phyloP scores from a whole-genome alignment of 129 eudicot genomes.

The Centella asiatica region DNA sequence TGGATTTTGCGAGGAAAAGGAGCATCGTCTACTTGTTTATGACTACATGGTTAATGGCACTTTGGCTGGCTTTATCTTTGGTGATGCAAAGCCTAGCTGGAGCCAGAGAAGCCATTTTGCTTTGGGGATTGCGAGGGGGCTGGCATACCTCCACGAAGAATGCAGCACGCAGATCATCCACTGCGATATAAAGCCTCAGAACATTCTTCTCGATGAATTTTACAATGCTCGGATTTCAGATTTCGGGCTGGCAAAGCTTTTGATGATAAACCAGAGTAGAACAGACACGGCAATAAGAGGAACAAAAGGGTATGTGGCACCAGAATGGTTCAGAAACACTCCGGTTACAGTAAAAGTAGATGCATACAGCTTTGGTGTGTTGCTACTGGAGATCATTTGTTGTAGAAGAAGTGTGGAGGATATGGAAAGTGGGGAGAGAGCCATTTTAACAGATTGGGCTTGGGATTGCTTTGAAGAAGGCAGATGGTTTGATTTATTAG shows the following conservation, averaged over 20 bases:
- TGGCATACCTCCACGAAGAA: constrained; percentile 48
- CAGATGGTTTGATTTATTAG: neutral
- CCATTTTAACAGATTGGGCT: neutral
- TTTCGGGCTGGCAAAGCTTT: constrained; percentile 54
- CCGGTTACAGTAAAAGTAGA: constrained; percentile 41
- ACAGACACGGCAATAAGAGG: constrained; percentile 41
- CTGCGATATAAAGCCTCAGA: constrained; percentile 56
- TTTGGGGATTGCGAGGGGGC: constrained; percentile 43
- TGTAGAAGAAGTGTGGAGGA: constrained; percentile 24
- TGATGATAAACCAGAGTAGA: constrained; percentile 30
- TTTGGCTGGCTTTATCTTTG: constrained; percentile 32
- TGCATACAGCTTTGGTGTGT: constrained; percentile 45
- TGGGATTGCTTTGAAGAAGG: constrained; percentile 29
- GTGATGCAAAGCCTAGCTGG: constrained; percentile 28
- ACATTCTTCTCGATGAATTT: constrained; percentile 50
- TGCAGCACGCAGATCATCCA: constrained; percentile 41
- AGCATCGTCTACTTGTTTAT: constrained; percentile 33
- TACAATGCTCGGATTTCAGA: constrained; percentile 43
- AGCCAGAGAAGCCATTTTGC: constrained; percentile 24
- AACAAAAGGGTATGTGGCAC: constrained; percentile 60
- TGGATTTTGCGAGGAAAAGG: constrained; percentile 40
- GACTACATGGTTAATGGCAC: constrained; percentile 51
- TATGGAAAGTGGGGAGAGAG: constrained; percentile 1
- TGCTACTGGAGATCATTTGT: constrained; percentile 37
- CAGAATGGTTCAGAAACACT: constrained; percentile 49